Evolutionary conservation across 169 alveolate genomes (phyloP).

Genomic region (Plasmodium knowlesi): DNA sequence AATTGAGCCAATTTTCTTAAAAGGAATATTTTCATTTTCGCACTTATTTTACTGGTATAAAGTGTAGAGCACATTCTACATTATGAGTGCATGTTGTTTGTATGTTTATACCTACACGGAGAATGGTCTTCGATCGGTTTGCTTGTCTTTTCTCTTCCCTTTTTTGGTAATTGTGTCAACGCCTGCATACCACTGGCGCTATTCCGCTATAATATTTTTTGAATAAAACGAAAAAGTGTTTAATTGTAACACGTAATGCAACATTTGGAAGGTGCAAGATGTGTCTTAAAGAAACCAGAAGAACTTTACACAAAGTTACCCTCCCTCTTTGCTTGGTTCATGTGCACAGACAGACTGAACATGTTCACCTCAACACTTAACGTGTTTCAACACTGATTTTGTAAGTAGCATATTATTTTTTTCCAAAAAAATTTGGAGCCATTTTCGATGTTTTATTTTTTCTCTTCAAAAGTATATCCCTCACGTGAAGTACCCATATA

Average conservation of each 20-base stretch:
- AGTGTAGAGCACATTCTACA: neutral
- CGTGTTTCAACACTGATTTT: neutral
- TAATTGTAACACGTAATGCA: neutral
- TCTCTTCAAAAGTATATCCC: neutral
- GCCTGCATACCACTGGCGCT: neutral
- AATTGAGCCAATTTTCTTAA: conserved; percentile 50
- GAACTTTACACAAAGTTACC: neutral
- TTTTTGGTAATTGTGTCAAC: neutral
- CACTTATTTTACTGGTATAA: neutral
- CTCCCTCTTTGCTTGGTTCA: neutral
- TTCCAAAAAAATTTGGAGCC: neutral
- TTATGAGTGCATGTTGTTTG: neutral
- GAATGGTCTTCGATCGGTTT: neutral
- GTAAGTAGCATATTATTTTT: neutral
- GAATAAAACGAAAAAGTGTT: neutral
- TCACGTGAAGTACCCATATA: neutral
- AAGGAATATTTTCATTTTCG: conserved; percentile 2
- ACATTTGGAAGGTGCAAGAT: neutral
- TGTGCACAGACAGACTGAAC: neutral
- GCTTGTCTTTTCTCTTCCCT: neutral
- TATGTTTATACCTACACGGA: neutral
- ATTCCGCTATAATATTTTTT: neutral
- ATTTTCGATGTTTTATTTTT: neutral
- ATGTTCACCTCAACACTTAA: neutral
- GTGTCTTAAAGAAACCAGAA: neutral